Evolutionary conservation across 2,329 filamentous ascomycete genomes (phyloP).

Genomic region (Alternaria gaisen): DNA sequence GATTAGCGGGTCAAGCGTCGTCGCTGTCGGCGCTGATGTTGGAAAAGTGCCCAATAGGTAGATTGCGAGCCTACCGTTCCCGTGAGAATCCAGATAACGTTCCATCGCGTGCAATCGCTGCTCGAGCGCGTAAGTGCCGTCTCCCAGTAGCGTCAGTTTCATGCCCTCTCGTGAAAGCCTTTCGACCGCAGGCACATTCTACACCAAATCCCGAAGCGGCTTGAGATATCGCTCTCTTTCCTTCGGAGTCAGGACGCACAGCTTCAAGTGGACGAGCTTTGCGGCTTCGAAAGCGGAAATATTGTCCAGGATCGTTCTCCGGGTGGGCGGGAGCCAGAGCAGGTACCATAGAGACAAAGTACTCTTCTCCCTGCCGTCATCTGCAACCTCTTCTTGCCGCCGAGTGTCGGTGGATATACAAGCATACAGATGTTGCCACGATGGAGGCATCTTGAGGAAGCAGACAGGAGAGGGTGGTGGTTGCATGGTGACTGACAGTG

Average conservation of each 20-base stretch:
- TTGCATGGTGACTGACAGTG: background rate
- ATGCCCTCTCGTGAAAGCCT: conserved; percentile 2
- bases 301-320: conserved; percentile 2
- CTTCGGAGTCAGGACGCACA: background rate
- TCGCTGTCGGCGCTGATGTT: background rate
- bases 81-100: background rate
- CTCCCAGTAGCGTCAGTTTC: conserved; percentile 2
- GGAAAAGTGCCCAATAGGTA: conserved; percentile 1
- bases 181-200: background rate
- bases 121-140: conserved; percentile 3
- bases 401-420: background rate
- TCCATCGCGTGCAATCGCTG: conserved; percentile 2
- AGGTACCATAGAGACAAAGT: background rate
- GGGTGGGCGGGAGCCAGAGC: conserved; percentile 1
- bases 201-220: conserved; percentile 2
- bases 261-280: conserved; percentile 1
- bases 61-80: background rate
- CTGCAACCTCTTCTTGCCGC: background rate
- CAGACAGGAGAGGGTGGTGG: background rate
- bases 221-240: conserved; percentile 4
- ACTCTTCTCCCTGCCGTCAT: background rate
- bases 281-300: conserved; percentile 2
- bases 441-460: background rate
- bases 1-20: background rate
- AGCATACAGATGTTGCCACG: background rate